Evolutionary conservation across 202 grass and related monocot genomes (phyloP).

Genomic region (Zizania palustris): DNA sequence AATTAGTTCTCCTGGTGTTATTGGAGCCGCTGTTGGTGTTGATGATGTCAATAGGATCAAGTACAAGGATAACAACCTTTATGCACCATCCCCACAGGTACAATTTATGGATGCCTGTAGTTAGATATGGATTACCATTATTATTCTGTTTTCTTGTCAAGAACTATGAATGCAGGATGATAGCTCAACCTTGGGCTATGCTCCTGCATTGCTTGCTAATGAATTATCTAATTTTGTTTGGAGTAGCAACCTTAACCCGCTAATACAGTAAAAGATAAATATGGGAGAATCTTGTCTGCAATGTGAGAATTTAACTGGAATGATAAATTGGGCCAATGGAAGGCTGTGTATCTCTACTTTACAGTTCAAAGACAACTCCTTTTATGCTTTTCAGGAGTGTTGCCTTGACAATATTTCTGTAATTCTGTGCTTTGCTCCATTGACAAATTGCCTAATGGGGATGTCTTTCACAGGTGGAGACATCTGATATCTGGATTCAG

Average conservation of each 20-base stretch:
- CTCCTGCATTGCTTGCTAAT: not conserved
- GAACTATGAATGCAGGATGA: not conserved
- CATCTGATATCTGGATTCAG: slow-evolving; percentile 97
- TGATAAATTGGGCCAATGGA: not conserved
- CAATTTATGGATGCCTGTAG: slow-evolving; percentile 11
- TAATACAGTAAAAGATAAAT: slow-evolving; percentile 2
- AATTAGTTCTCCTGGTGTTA: slow-evolving; percentile 69
- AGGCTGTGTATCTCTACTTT: not conserved
- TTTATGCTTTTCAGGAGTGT: not conserved
- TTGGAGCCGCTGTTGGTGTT: slow-evolving; percentile 66
- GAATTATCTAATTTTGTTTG: not conserved
- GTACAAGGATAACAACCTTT: slow-evolving; percentile 93
- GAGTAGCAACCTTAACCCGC: not conserved
- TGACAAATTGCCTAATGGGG: not conserved
- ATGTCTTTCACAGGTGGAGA: slow-evolving; percentile 60
- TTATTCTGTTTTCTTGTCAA: not conserved
- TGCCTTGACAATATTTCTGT: not conserved
- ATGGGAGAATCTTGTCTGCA: not conserved
- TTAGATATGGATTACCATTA: not conserved
- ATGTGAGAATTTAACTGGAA: not conserved
- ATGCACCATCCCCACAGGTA: slow-evolving; percentile 84
- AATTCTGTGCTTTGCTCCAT: not conserved
- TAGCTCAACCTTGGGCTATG: not conserved
- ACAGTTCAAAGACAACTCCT: not conserved
- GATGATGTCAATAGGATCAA: slow-evolving; percentile 86